phyloP scores from a whole-genome alignment of 805 yeast species.

The Phaffomyces thermotolerans region DNA sequence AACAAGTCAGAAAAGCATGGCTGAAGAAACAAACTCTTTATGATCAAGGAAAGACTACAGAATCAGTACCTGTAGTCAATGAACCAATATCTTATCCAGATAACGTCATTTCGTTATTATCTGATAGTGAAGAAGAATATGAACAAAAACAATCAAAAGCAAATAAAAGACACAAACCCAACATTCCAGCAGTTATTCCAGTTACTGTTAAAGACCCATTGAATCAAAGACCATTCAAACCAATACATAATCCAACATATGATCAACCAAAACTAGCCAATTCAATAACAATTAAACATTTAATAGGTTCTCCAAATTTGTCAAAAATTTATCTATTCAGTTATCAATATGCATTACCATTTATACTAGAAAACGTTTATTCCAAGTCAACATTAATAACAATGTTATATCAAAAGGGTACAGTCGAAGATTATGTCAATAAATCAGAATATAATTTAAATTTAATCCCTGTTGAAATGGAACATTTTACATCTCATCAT shows the following conservation, averaged over 20 bases:
- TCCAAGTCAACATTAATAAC: conserved; percentile 13
- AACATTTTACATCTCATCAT: conserved; percentile 48
- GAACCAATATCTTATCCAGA: not conserved
- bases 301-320: conserved; percentile 29
- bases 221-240: conserved; percentile 13
- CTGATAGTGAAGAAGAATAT: conserved; percentile 2
- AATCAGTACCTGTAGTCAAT: not conserved
- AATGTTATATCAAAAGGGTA: conserved; percentile 28
- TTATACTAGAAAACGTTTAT: conserved; percentile 24
- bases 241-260: conserved; percentile 16
- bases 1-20: too few species aligned
- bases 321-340: conserved; percentile 39
- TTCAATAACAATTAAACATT: conserved; percentile 23
- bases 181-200: not conserved
- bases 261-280: conserved; percentile 12
- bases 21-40: too few species aligned
- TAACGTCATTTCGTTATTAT: conserved; percentile 1
- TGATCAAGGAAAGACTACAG: too few species aligned
- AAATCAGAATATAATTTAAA: conserved; percentile 9
- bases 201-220: too few species aligned
- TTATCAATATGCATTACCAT: conserved; percentile 37
- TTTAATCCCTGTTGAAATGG: conserved; percentile 27
- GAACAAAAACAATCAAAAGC: not conserved
- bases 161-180: not conserved
- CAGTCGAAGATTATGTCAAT: conserved; percentile 16